Conservation (phyloP, 805 yeast species). For the Kuraishia ogatae region DNA sequence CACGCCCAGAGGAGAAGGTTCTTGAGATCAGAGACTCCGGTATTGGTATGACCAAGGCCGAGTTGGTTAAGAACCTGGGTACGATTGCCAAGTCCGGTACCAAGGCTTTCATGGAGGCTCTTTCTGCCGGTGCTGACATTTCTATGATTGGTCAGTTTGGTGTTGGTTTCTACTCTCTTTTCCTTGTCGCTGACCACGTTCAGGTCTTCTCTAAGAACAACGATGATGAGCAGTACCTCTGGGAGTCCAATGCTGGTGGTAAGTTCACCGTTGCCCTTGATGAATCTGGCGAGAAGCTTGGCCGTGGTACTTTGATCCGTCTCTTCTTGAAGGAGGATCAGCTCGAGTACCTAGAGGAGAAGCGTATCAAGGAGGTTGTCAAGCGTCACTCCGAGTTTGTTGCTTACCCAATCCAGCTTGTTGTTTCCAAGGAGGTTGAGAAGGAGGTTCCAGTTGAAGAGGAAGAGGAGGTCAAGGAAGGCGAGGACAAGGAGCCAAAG, state of each 20-base stretch:
- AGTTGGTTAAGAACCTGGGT: slow-evolving; percentile 97
- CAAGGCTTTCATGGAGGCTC: slow-evolving; percentile 98
- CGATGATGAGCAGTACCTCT: slow-evolving; percentile 98
- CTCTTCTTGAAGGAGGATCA: slow-evolving; percentile 98
- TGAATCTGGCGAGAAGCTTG: slow-evolving; percentile 73
- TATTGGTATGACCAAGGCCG: slow-evolving; percentile 99
- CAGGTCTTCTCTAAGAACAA: slow-evolving; percentile 98
- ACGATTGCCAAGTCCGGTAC: slow-evolving; percentile 99
- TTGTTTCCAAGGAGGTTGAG: slow-evolving; percentile 98
- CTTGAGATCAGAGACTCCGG: slow-evolving; percentile 98
- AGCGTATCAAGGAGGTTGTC: slow-evolving; percentile 98
- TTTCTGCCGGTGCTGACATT: slow-evolving; percentile 98
- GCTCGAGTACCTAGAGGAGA: slow-evolving; percentile 97
- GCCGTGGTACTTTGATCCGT: slow-evolving; percentile 94
- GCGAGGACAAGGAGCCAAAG: slow-evolving; percentile 39
- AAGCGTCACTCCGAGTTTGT: slow-evolving; percentile 99
- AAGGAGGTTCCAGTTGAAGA: slow-evolving; percentile 90
- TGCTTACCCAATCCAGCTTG: slow-evolving; percentile 96
- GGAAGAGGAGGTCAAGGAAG: slow-evolving; percentile 44
- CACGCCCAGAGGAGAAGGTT: slow-evolving; percentile 88
- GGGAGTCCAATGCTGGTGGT: slow-evolving; percentile 99
- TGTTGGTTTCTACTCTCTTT: slow-evolving; percentile 99
- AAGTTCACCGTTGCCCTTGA: slow-evolving; percentile 95
- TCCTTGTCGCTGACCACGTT: slow-evolving; percentile 98
- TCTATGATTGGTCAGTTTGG: slow-evolving; percentile 99